Conservation (phyloP, 768 basidiomycete genomes). For the Leccinum truebloodii region DNA sequence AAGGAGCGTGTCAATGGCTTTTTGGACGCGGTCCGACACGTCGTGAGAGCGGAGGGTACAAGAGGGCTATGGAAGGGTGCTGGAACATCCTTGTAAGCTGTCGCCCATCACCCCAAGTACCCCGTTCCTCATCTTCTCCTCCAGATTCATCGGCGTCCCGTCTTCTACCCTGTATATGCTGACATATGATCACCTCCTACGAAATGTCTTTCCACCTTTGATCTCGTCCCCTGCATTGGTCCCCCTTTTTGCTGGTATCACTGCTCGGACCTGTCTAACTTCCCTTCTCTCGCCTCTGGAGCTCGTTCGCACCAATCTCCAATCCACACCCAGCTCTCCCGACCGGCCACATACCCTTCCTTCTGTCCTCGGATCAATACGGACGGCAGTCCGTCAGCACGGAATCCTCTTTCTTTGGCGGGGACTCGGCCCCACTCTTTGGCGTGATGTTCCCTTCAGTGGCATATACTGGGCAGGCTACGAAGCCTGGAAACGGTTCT, state of each 20-base stretch:
- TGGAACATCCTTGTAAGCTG: conserved; percentile 80
- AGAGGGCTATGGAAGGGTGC: conserved; percentile 94
- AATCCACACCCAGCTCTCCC: conserved; percentile 77
- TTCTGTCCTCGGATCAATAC: conserved; percentile 68
- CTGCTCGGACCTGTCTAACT: conserved; percentile 79
- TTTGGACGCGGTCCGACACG: conserved; percentile 78
- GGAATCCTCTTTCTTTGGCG: conserved; percentile 82
- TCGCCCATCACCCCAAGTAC: background rate
- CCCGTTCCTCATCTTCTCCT: conserved; percentile 9
- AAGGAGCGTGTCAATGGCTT: conserved; percentile 82
- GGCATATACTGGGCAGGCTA: conserved; percentile 98
- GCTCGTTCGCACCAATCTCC: conserved; percentile 90
- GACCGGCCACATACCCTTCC: conserved; percentile 73
- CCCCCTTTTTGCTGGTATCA: conserved; percentile 80
- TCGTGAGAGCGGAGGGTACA: conserved; percentile 78
- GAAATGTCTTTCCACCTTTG: conserved; percentile 59
- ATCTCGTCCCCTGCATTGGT: conserved; percentile 52
- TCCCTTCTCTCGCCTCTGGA: conserved; percentile 86
- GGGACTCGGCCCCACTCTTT: conserved; percentile 88
- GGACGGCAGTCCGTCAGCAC: conserved; percentile 54
- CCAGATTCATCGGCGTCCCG: conserved; percentile 86
- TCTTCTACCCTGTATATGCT: conserved; percentile 94
- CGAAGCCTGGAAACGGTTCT: conserved; percentile 72
- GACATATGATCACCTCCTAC: conserved; percentile 86
- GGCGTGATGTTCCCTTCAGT: conserved; percentile 97